Evolutionary conservation across 345 rosid species (phyloP), one percentile per base, ranked within the genome.

Genomic region (Acer campestre): DNA sequence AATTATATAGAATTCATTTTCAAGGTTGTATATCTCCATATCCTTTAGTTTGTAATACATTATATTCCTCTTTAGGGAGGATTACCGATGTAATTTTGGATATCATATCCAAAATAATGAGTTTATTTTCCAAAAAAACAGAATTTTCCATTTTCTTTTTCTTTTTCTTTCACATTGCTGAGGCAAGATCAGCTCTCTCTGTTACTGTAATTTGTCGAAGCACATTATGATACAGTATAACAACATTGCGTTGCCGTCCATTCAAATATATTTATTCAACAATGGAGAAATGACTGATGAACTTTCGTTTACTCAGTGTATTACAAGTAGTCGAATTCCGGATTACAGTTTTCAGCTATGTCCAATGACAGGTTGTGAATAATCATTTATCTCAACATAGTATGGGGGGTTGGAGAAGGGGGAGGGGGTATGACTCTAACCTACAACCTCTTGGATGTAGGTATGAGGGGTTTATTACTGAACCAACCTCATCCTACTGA

Each of bases 61-160:
- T 75, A 46, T 31, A 40, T 78, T 71, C 70, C 79, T 77, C 7
- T 11, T 0, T 0, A 40, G 8, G 79, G 81, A 59, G 79, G 76
- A 63, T 7, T 73, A 46, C 79, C 42, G 44, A 59, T 81, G 81
- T 84, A 79, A 84, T 77, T 81, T 74, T 79, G 81, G 72, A 77
- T 83, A 70, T 70, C 67, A n/a, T 61, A 70, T 67, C 61, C 18
- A 51, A 40, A 72, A 78, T 78, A 68, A 68, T 72, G 75, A 75
- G 29, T 68, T 78, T 10, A 27, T 40, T 67, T 58, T 55, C 23
- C 10, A 68, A 35, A 56, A 16, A 27, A 72, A 25, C n/a, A 68
- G 17, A 31, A 31, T 31, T 67, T 66, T 49, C 25, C 16, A 16
- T 46, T 23, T 10, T 10, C 5, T 10, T 0, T 40, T 59, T 71